These are phyloP conservation scores for Gossypium lobatum DNA, from an alignment of 441 rosid species.

Conservation along the genomic window DNA sequence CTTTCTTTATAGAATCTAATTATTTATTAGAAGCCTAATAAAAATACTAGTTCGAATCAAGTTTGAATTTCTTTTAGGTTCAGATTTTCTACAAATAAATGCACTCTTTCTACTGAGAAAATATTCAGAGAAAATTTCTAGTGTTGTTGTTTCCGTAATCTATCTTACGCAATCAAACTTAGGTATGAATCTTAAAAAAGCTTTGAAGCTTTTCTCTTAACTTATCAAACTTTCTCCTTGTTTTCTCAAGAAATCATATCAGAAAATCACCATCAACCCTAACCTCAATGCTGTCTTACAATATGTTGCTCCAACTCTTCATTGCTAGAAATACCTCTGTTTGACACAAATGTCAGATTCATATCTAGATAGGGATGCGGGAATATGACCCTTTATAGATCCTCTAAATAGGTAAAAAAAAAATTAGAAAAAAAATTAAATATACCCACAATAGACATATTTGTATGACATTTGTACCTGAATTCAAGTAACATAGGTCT, in stretches of 20 bases:
- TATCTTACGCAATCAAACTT: background rate
- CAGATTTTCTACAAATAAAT: background rate
- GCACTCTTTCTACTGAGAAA: background rate
- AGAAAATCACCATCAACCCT: background rate
- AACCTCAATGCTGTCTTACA: background rate
- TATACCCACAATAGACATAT: background rate
- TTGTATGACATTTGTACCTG: background rate
- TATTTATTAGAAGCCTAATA: background rate
- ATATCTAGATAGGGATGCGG: background rate
- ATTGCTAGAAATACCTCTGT: background rate
- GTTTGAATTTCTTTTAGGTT: background rate
- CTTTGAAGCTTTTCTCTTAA: background rate
- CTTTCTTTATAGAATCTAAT: background rate
- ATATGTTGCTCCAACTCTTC: background rate
- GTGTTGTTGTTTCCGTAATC: background rate
- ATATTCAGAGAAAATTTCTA: background rate
- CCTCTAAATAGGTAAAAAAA: background rate
- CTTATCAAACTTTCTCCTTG: background rate
- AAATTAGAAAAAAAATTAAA: background rate
- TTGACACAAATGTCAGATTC: background rate
- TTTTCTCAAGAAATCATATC: background rate
- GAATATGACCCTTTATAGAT: background rate
- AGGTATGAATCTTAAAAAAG: background rate
- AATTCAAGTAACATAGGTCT: background rate
- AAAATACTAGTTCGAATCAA: background rate